Conservation (phyloP, 2,329 filamentous ascomycete genomes). For the Botrytis byssoidea region DNA sequence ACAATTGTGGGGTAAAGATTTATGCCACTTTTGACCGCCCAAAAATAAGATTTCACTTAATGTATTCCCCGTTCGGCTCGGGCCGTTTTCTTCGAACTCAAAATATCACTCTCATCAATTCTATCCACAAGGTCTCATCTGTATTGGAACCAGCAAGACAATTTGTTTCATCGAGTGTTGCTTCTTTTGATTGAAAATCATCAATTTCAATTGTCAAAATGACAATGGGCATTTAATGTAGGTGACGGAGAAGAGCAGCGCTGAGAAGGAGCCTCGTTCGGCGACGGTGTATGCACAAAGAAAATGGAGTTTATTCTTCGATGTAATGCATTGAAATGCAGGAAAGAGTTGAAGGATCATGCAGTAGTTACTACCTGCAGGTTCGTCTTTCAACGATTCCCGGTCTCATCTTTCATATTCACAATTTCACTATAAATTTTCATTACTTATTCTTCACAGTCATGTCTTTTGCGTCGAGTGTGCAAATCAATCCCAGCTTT, state of each 20-base stretch:
- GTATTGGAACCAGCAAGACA: not conserved
- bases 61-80: not conserved
- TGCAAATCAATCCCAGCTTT: slow-evolving; percentile 62
- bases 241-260: not conserved
- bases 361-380: slow-evolving; percentile 90
- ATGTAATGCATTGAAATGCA: slow-evolving; percentile 80
- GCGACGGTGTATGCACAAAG: not conserved
- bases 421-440: not conserved
- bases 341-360: slow-evolving; percentile 62
- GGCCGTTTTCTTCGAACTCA: not conserved
- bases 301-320: slow-evolving; percentile 71
- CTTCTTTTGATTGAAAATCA: not conserved
- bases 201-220: not conserved
- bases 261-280: not conserved
- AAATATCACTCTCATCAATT: not conserved
- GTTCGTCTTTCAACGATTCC: slow-evolving; percentile 45
- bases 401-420: not conserved
- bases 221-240: not conserved
- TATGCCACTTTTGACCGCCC: not conserved
- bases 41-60: not conserved
- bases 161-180: not conserved
- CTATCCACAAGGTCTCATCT: not conserved
- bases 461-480: slow-evolving; percentile 85
- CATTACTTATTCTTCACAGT: slow-evolving; percentile 45
- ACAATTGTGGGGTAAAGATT: not conserved